A percentile compares a stretch with the other conserved stretches of the same genome.
Evolutionary conservation across 1,284 basidiomycete species (phyloP).

Genomic region (Cryptococcus sp.): DNA sequence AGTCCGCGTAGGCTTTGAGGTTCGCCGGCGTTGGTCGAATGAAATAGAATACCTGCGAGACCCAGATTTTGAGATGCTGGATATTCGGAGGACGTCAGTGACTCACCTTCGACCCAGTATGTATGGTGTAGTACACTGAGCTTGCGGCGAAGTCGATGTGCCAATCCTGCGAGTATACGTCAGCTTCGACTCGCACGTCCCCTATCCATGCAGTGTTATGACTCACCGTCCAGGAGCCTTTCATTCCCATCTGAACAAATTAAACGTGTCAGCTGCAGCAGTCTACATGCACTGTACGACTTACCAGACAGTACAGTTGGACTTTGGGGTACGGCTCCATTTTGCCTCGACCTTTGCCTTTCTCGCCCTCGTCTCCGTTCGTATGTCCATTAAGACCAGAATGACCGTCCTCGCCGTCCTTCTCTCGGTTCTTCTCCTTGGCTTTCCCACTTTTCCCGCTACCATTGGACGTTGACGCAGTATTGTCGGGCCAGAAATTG

Average conservation of each 20-base stretch:
- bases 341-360: slow-evolving; percentile 20
- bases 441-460: slow-evolving; percentile 29
- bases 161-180: slow-evolving; percentile 69
- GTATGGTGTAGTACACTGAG: slow-evolving; percentile 90
- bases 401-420: neutral
- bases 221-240: slow-evolving; percentile 74
- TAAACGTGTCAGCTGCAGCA: neutral
- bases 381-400: slow-evolving; percentile 3
- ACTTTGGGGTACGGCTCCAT: slow-evolving; percentile 77
- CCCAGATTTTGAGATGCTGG: neutral
- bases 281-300: slow-evolving; percentile 51
- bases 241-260: slow-evolving; percentile 61
- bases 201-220: slow-evolving; percentile 5
- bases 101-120: slow-evolving; percentile 73
- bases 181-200: neutral
- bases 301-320: slow-evolving; percentile 94
- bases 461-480: slow-evolving; percentile 3
- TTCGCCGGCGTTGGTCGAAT: slow-evolving; percentile 87
- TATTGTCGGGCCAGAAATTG: slow-evolving; percentile 73
- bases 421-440: slow-evolving; percentile 10
- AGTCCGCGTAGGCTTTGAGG: slow-evolving; percentile 66
- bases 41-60: slow-evolving; percentile 81
- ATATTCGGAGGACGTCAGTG: neutral
- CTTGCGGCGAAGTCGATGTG: slow-evolving; percentile 95
- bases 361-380: slow-evolving; percentile 56